Base-by-base conservation (phyloP, 2,329 filamentous ascomycete species). In the Monosporascus sp. region DNA sequence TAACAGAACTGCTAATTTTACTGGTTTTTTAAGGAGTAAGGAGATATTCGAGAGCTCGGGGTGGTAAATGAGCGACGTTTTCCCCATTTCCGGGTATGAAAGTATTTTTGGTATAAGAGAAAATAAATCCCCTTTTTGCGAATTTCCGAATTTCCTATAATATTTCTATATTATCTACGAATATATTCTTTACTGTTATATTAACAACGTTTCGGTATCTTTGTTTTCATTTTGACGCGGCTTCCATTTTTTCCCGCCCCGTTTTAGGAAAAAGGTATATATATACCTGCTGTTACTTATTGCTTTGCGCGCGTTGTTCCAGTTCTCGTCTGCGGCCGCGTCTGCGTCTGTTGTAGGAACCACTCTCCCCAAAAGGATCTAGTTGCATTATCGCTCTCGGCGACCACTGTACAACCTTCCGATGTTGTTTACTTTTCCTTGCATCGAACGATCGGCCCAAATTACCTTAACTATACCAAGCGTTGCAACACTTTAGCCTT, bases 61-160 rank as follows among this genome's bases (percentile, higher is more conserved):
- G 22, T 45, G 41, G 41, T 45, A 45, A 45, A 45, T 45, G 22
- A 45, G 41, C 41, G 14, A 45, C 22, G 22, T 14, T 7, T 45
- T 45, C 27, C 31, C n/a, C 39, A 45, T 50, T 27, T 27, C 25
- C 17, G 39, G 9, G 14, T 11, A 25, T 25, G 38, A 46, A 53
- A 50, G 51, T 50, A 50, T 56, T 52, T 56, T 55, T 58, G 60
- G 62, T 67, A 67, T 67, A 66, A 66, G 64, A 63, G 65, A 58
- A 66, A 66, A 62, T 66, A 60, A 62, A 55, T 45, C 51, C 60
- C 62, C 60, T 62, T 65, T 60, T 58, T 59, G 57, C 53, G 55
- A 24, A 45, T 15, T 57, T 62, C 55, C 58, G 51, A 58, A 49
- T 47, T 60, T 60, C 55, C 60, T 54, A 54, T 49, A 60, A 61